phyloP scores from a whole-genome alignment of 1,284 basidiomycete species.

The Thecaphora frezii region DNA sequence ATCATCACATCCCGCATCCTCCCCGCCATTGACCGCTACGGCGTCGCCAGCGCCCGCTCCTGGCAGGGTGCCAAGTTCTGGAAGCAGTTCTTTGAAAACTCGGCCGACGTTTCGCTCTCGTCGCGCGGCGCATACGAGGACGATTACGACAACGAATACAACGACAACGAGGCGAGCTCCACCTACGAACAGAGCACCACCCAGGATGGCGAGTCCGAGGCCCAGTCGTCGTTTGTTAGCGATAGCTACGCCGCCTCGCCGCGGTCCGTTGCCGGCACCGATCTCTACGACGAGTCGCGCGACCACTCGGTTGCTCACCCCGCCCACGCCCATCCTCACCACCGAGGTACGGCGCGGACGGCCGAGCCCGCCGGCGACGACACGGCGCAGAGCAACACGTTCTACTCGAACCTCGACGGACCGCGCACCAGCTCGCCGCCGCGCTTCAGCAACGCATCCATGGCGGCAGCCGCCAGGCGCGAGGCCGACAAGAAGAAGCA shows the following conservation, averaged over 20 bases:
- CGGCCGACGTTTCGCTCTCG: conserved; percentile 76
- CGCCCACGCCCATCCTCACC: neutral
- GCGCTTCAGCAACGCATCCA: conserved; percentile 52
- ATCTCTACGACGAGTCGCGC: conserved; percentile 9
- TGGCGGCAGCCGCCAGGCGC: conserved; percentile 69
- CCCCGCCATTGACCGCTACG: conserved; percentile 84
- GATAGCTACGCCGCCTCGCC: conserved; percentile 20
- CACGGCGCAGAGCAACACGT: neutral
- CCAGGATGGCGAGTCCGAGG: conserved; percentile 20
- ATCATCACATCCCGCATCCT: conserved; percentile 78
- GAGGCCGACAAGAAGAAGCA: conserved; percentile 53
- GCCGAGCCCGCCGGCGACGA: neutral
- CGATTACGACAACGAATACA: neutral
- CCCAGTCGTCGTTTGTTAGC: conserved; percentile 20
- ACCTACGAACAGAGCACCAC: conserved; percentile 2
- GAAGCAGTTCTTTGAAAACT: conserved; percentile 90
- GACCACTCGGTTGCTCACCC: neutral
- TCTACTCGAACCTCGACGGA: conserved; percentile 59
- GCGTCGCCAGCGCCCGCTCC: conserved; percentile 80
- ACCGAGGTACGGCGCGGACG: no score
- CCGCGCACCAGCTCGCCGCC: conserved; percentile 67
- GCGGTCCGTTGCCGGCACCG: conserved; percentile 20
- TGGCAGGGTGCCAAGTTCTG: conserved; percentile 90
- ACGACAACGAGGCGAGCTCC: conserved; percentile 3
- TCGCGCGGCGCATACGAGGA: conserved; percentile 12